These are phyloP conservation scores for Neurospora crassa DNA, from an alignment of 2,329 filamentous ascomycete genomes.

Conservation along the genomic window DNA sequence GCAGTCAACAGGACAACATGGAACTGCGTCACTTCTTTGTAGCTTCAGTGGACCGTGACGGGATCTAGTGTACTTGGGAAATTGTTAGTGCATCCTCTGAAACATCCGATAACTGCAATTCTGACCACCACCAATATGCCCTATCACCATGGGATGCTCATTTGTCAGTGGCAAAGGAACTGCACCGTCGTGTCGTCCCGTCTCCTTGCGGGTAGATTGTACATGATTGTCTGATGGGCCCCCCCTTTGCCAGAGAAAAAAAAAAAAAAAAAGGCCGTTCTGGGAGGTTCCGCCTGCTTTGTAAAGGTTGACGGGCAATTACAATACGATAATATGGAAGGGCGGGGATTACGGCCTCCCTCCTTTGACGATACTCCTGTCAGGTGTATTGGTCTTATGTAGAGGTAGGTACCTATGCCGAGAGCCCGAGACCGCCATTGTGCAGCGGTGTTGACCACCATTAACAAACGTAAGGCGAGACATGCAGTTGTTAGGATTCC, in stretches of 20 bases:
- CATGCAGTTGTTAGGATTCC: not conserved
- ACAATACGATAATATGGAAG: not conserved
- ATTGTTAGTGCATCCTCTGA: not conserved
- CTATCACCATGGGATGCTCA: not conserved
- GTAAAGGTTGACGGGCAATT: not conserved
- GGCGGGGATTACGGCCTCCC: not conserved
- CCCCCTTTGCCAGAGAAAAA: no score
- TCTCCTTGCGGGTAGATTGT: not conserved
- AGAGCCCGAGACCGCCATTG: not conserved
- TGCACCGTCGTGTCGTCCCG: not conserved
- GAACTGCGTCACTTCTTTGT: not conserved
- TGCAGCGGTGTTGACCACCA: not conserved
- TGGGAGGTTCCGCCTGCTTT: not conserved
- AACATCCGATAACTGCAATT: not conserved
- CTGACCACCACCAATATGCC: not conserved
- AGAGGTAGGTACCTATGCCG: not conserved
- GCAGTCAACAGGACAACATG: no score
- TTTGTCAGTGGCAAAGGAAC: not conserved
- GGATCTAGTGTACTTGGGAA: not conserved
- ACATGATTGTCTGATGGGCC: not conserved
- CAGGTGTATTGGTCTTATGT: not conserved
- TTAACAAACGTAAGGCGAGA: not conserved
- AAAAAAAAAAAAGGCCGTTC: not conserved
- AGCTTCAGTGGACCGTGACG: not conserved
- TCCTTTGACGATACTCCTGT: not conserved